Evolutionary conservation across 345 rosid genomes (phyloP).

Genomic region (Clarkia xantiana): DNA sequence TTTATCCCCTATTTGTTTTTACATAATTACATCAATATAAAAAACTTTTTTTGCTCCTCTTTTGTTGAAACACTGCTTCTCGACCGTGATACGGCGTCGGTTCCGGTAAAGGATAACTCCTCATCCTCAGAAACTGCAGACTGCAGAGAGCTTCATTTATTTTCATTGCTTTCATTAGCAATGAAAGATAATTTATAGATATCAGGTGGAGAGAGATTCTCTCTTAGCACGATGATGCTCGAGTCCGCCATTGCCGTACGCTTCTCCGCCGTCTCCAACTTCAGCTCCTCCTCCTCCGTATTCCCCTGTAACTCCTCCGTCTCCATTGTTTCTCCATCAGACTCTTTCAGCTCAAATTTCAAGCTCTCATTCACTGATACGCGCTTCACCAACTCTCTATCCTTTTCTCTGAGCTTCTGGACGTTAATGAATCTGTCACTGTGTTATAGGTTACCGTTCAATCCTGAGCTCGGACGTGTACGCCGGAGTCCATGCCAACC

Average conservation of each 20-base stretch:
- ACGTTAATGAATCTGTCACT: neutral
- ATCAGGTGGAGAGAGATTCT: no score
- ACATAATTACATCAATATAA: no score
- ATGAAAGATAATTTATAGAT: no score
- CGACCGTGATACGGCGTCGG: no score
- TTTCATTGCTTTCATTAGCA: no score
- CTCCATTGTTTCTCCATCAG: neutral
- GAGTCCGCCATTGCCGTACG: conserved; percentile 60
- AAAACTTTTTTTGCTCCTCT: no score
- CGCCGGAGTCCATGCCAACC: conserved; percentile 19
- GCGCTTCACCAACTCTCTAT: neutral
- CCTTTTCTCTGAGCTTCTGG: neutral
- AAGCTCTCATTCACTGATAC: neutral
- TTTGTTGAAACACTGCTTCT: no score
- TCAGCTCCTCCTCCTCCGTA: conserved; percentile 33
- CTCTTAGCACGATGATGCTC: conserved; percentile 19
- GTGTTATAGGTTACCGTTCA: conserved; percentile 33
- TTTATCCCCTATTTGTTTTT: no score
- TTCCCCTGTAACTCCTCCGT: conserved; percentile 22
- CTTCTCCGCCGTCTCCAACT: conserved; percentile 31
- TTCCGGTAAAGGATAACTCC: no score
- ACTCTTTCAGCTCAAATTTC: neutral
- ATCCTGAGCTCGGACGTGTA: conserved; percentile 29
- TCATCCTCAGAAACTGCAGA: no score
- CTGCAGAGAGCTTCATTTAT: no score